Conservation (phyloP, 2,329 filamentous ascomycete genomes). For the Alternaria sp. region DNA sequence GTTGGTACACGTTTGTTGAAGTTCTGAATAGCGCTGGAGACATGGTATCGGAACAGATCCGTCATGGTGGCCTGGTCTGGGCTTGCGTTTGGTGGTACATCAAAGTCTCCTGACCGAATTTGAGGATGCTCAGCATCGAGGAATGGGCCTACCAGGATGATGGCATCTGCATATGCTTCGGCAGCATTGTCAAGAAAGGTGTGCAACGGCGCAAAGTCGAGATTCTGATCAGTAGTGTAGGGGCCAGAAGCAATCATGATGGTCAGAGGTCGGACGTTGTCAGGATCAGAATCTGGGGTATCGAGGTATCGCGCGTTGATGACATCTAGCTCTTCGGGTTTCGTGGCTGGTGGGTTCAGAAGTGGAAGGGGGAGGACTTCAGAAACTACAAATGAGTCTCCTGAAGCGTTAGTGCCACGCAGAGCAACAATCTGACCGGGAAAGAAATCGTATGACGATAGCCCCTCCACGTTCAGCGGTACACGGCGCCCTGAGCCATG, state of each 20-base stretch:
- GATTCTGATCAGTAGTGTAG: conserved; percentile 90
- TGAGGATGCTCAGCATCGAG: conserved; percentile 91
- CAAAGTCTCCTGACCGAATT: conserved; percentile 67
- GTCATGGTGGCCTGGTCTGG: conserved; percentile 81
- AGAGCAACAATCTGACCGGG: conserved; percentile 93
- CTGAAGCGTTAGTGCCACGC: conserved; percentile 85
- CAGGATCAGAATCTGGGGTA: conserved; percentile 63
- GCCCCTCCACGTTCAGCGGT: conserved; percentile 76
- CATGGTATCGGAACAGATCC: conserved; percentile 83
- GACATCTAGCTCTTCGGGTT: conserved; percentile 69
- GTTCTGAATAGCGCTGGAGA: conserved; percentile 76
- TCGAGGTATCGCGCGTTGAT: conserved; percentile 75
- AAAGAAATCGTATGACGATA: conserved; percentile 83
- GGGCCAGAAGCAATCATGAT: conserved; percentile 84
- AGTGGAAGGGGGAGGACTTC: conserved; percentile 80
- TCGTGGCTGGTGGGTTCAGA: conserved; percentile 77
- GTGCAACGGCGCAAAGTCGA: conserved; percentile 87
- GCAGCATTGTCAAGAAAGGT: conserved; percentile 81
- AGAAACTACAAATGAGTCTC: conserved; percentile 80
- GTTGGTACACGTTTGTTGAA: conserved; percentile 76
- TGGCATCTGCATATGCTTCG: conserved; percentile 76
- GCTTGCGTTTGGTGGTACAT: conserved; percentile 53
- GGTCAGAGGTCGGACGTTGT: conserved; percentile 70
- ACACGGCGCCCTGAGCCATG: conserved; percentile 84
- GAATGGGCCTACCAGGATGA: conserved; percentile 87